Conservation (phyloP, 768 basidiomycete genomes). For the Hericium coralloides region DNA sequence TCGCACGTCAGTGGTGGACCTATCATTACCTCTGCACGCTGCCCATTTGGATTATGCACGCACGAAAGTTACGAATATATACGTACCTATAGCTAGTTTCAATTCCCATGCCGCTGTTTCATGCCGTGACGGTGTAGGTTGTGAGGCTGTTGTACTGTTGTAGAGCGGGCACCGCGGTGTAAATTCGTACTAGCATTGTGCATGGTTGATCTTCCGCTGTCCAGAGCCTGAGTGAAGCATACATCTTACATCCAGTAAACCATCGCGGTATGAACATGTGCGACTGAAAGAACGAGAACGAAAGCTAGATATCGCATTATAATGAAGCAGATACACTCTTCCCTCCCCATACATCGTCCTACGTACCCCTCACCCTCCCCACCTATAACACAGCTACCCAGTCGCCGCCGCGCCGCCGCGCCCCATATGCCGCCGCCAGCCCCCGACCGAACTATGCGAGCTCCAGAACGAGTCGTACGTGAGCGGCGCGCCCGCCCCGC, state of each 20-base stretch:
- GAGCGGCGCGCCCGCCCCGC: constrained; percentile 6
- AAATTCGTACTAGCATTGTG: too few species aligned
- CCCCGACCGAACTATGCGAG: constrained; percentile 8
- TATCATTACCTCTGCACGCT: background rate
- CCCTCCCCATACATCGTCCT: background rate
- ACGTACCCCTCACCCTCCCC: background rate
- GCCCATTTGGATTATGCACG: background rate
- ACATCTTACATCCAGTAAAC: too few species aligned
- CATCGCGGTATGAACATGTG: too few species aligned
- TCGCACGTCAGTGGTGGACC: too few species aligned
- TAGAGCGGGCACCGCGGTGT: too few species aligned
- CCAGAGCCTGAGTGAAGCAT: too few species aligned
- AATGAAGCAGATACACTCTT: too few species aligned
- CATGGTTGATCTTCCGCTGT: too few species aligned
- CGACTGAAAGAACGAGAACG: too few species aligned
- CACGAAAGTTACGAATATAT: background rate
- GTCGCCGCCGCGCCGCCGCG: background rate
- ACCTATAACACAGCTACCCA: background rate
- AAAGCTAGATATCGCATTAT: too few species aligned
- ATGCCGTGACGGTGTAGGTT: too few species aligned
- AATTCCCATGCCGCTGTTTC: background rate
- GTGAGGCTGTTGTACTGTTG: too few species aligned
- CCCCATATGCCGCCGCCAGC: constrained; percentile 7
- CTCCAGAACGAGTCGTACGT: constrained; percentile 17
- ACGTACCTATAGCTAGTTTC: background rate